A percentile compares a stretch with the other conserved stretches of the same genome.
phyloP scores from a whole-genome alignment of 2,329 filamentous ascomycete species.

The Phialocephala subalpina region DNA sequence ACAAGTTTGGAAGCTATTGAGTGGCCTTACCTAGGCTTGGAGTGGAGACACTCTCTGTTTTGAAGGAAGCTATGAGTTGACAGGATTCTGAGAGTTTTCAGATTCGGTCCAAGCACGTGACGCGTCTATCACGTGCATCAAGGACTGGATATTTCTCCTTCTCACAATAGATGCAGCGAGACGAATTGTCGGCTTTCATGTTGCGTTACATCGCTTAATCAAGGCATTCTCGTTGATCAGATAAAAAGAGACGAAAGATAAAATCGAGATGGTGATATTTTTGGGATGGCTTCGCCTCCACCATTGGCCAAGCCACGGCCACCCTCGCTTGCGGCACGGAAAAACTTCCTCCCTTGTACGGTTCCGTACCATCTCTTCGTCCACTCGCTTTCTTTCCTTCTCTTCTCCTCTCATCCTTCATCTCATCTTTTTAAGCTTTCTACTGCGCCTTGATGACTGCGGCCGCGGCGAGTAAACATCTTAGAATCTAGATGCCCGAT shows the following conservation, averaged over 20 bases:
- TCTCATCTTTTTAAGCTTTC: constrained; percentile 1
- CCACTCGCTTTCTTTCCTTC: neutral
- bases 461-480: neutral
- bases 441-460: constrained; percentile 1
- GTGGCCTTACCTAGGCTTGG: too few species aligned
- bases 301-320: neutral
- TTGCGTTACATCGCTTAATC: neutral
- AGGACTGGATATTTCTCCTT: too few species aligned
- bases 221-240: neutral
- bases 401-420: neutral
- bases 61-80: too few species aligned
- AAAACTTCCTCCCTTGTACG: neutral
- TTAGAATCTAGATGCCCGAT: neutral
- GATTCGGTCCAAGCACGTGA: too few species aligned
- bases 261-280: neutral
- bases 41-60: too few species aligned
- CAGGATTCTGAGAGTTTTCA: too few species aligned
- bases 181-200: too few species aligned
- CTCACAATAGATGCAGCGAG: too few species aligned
- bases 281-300: neutral
- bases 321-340: neutral
- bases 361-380: neutral
- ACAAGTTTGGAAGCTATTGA: too few species aligned
- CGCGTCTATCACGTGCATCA: too few species aligned
- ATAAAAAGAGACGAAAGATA: neutral